Base-by-base conservation (phyloP, 345 rosid species). In the Acer campestre region DNA sequence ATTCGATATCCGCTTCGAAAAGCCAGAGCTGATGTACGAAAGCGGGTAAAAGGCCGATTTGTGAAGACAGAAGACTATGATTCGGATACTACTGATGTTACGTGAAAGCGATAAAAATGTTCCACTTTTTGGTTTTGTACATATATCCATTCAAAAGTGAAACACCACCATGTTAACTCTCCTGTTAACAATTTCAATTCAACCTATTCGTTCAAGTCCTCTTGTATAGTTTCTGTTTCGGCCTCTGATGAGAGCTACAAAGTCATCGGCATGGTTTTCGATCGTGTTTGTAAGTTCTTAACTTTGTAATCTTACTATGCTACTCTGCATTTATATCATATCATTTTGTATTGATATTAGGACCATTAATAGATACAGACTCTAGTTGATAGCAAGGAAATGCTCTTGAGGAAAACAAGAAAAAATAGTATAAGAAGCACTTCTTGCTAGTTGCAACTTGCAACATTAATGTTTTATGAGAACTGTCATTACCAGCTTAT, bases 51-150 rank as follows among this genome's bases (percentile, higher is more conserved):
- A 75, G 85, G 82, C 10, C 31, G 66, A 70, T 61, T 68, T 38
- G n/a, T 40, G 25, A 83, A 83, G 75, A 56, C 53, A 51, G 82
- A 76, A 66, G 86, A 68, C 70, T 80, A 56, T 38, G 79, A 80
- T 62, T 77, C 82, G 17, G 84, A 83, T 14, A 35, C 78, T 22
- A 10, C 74, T 16, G 77, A 81, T 75, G 68, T 22, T 35, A 78
- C 81, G 9, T 73, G 83, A 66, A 78, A 78, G 38, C 6, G 6
- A 4, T 35, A 4, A 35, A 35, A 35, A 42, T 7, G 46, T 42
- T 9, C 10, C 46, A 42, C 46, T 35, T 35, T 11, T 63, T 53
- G 71, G 22, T 46, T 23, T 25, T 74, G 75, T 63, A 71, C 62
- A 80, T 77, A 61, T 70, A 67, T 35, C 56, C 14, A 6, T 67